phyloP scores from a whole-genome alignment of 2,329 filamentous ascomycete genomes.

The Zarea fungicola region DNA sequence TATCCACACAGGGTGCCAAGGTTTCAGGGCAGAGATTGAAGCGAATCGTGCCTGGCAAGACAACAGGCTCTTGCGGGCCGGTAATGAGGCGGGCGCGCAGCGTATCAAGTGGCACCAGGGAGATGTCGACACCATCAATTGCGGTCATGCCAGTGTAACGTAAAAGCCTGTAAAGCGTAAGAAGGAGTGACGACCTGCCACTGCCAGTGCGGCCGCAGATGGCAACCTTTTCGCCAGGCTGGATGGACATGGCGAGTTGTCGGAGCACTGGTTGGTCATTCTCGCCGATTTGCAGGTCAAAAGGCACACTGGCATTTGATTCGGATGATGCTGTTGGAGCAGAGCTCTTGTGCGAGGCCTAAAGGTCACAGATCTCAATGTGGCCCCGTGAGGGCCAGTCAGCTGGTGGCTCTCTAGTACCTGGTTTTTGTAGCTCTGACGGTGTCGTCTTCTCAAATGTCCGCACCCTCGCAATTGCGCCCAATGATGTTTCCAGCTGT shows the following conservation, averaged over 20 bases:
- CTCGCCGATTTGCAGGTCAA: conserved; percentile 20
- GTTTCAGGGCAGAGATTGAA: conserved; percentile 3
- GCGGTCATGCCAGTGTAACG: not conserved
- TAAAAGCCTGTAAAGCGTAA: conserved; percentile 1
- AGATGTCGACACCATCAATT: conserved; percentile 11
- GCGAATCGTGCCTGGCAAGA: conserved; percentile 4
- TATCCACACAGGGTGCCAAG: not conserved
- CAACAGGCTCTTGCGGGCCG: conserved; percentile 14
- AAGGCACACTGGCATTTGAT: conserved; percentile 20
- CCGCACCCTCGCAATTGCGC: not conserved
- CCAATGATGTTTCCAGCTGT: conserved; percentile 4
- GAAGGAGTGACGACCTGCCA: conserved; percentile 5
- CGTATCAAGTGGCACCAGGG: conserved; percentile 9
- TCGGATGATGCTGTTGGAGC: not conserved
- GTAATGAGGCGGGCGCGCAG: conserved; percentile 15
- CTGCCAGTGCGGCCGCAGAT: conserved; percentile 4
- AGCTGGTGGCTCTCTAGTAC: not conserved
- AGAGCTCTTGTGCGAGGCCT: conserved; percentile 1
- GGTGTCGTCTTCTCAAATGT: conserved; percentile 3
- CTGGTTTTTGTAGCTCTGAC: not conserved
- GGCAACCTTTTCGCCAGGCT: conserved; percentile 19
- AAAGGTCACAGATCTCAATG: conserved; percentile 7
- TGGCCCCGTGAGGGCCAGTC: not conserved
- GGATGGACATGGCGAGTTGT: conserved; percentile 23
- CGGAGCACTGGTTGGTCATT: conserved; percentile 18